Evolutionary conservation across 2,329 filamentous ascomycete species (phyloP).

Genomic region (Aspergillus tamarii): DNA sequence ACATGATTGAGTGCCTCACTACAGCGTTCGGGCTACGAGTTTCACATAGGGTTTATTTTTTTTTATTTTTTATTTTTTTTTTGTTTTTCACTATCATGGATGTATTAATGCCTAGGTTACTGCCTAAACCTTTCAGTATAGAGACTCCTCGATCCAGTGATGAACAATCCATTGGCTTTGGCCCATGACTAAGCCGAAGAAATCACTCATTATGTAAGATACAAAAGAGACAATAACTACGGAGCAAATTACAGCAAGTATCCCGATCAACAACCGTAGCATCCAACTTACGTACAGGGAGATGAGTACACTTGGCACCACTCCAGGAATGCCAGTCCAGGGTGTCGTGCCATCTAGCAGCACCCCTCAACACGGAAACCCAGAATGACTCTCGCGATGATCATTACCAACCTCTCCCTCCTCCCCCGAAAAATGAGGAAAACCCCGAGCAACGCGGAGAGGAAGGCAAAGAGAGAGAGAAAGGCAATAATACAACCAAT

Average conservation of each 20-base stretch:
- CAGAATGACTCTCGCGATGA: neutral
- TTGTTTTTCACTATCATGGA: neutral
- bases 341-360: neutral
- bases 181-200: neutral
- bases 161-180: neutral
- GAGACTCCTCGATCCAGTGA: neutral
- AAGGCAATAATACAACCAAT: neutral
- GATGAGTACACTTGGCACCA: neutral
- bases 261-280: neutral
- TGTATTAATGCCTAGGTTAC: conserved; percentile 1
- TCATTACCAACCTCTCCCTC: neutral
- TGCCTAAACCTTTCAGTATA: neutral
- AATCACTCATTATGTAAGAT: conserved; percentile 1
- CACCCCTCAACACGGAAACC: neutral
- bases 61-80: neutral
- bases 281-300: neutral
- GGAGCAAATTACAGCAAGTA: neutral
- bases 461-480: neutral
- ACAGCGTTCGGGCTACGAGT: neutral
- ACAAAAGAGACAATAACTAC: no score
- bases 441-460: neutral
- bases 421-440: neutral
- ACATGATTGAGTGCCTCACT: conserved; percentile 2
- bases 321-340: neutral
- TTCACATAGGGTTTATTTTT: neutral